phyloP scores from a whole-genome alignment of 352 stramenopile genomes.

The Pythium monospermum region DNA sequence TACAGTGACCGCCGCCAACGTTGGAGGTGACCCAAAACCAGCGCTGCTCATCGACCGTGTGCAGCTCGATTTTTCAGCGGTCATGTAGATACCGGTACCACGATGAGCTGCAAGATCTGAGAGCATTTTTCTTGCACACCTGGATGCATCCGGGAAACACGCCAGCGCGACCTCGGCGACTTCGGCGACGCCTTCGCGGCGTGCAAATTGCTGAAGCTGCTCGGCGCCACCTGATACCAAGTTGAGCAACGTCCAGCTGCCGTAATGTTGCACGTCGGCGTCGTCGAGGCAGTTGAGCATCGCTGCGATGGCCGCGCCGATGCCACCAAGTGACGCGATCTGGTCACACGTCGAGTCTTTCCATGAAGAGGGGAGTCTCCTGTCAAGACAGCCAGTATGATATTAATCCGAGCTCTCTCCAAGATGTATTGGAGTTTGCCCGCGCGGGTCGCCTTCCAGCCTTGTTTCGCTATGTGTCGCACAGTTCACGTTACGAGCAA shows the following conservation, averaged over 20 bases:
- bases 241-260: constrained; percentile 68
- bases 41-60: constrained; percentile 32
- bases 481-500: too few relatives aligned
- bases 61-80: constrained; percentile 31
- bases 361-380: too few relatives aligned
- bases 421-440: too few relatives aligned
- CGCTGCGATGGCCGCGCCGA: constrained; percentile 62
- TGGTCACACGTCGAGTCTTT: constrained; percentile 69
- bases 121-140: constrained; percentile 73
- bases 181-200: constrained; percentile 66
- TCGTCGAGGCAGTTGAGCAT: constrained; percentile 72
- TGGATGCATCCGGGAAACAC: constrained; percentile 72
- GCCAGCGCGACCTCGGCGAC: constrained; percentile 76
- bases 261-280: constrained; percentile 58
- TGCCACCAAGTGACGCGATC: constrained; percentile 49
- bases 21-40: background rate
- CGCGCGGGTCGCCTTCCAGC: too few relatives aligned
- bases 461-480: too few relatives aligned
- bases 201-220: constrained; percentile 49
- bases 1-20: background rate
- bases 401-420: too few relatives aligned
- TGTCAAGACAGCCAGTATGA: too few relatives aligned
- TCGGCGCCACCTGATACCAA: constrained; percentile 47
- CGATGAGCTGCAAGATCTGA: constrained; percentile 61
- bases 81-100: constrained; percentile 11